phyloP scores from a whole-genome alignment of 78 protist genomes.

The Carpediemonas membranifera region DNA sequence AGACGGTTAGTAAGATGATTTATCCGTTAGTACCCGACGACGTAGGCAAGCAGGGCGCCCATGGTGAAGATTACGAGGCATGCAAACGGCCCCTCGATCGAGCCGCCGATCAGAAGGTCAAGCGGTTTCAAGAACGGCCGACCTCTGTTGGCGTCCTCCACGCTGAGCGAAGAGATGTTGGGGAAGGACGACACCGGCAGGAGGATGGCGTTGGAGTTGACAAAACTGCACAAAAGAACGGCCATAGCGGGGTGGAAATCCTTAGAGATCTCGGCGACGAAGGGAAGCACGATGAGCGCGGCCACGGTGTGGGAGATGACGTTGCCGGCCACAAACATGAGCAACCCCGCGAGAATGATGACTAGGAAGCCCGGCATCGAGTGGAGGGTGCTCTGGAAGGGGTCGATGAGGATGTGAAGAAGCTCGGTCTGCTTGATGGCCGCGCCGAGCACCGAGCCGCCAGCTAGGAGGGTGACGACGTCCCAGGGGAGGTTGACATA shows the following conservation, averaged over 20 bases:
- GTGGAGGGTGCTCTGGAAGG: not conserved
- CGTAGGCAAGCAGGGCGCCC: too few relatives aligned
- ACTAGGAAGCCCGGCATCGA: not conserved
- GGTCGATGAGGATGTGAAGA: too few relatives aligned
- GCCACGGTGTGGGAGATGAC: constrained; percentile 34
- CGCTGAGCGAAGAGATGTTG: not conserved
- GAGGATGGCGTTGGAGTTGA: not conserved
- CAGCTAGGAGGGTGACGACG: constrained; percentile 4
- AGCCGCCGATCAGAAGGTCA: too few relatives aligned
- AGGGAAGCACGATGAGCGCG: constrained; percentile 18
- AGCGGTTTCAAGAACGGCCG: too few relatives aligned
- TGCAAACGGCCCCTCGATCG: too few relatives aligned
- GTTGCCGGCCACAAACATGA: not conserved
- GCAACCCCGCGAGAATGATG: not conserved
- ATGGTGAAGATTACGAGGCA: too few relatives aligned
- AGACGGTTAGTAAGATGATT: too few relatives aligned
- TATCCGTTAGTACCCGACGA: too few relatives aligned
- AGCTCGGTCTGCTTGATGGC: too few relatives aligned
- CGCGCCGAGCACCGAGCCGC: constrained; percentile 25
- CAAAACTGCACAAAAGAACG: not conserved
- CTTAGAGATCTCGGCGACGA: not conserved
- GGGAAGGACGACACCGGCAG: not conserved
- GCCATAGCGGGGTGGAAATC: not conserved
- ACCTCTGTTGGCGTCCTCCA: too few relatives aligned
- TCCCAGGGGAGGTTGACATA: constrained; percentile 8